These are phyloP conservation scores for Colletotrichum ledebouriae DNA, from an alignment of 2,329 filamentous ascomycete genomes.

Conservation along the genomic window DNA sequence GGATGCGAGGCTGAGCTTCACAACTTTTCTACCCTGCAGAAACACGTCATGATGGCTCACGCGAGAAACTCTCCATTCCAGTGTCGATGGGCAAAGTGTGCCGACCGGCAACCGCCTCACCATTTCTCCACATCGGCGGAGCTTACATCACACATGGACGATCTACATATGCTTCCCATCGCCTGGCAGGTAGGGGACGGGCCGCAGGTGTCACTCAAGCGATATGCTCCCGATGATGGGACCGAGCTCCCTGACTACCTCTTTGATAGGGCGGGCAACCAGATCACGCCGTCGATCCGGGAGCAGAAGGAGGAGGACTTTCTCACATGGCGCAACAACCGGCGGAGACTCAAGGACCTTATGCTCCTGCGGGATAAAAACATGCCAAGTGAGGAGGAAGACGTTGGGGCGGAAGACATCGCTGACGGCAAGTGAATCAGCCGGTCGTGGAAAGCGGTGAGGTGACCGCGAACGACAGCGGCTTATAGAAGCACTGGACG, in stretches of 20 bases:
- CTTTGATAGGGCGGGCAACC: conserved; percentile 63
- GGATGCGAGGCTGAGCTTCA: conserved; percentile 72
- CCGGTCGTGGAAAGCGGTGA: not conserved
- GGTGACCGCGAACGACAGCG: not conserved
- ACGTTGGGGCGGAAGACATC: conserved; percentile 46
- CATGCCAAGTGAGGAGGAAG: conserved; percentile 58
- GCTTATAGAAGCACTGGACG: not conserved
- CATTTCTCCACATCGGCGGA: conserved; percentile 45
- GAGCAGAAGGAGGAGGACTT: conserved; percentile 65
- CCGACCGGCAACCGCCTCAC: conserved; percentile 31
- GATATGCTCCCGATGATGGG: conserved; percentile 43
- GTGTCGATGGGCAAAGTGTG: conserved; percentile 60
- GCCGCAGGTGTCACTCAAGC: conserved; percentile 47
- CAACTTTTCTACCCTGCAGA: conserved; percentile 70
- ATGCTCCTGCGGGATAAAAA: conserved; percentile 60
- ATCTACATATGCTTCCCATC: conserved; percentile 65
- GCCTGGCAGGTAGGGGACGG: conserved; percentile 73
- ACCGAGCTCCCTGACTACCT: conserved; percentile 62
- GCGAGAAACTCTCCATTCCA: conserved; percentile 41
- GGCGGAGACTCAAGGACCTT: conserved; percentile 59
- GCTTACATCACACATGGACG: conserved; percentile 66
- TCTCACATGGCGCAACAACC: conserved; percentile 59
- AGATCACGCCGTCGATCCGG: conserved; percentile 71
- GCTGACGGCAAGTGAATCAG: conserved; percentile 7
- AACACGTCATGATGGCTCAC: conserved; percentile 67